Evolutionary conservation across 768 basidiomycete species (phyloP), one percentile per base, ranked within the genome.

Genomic region (Tulasnella sp.): DNA sequence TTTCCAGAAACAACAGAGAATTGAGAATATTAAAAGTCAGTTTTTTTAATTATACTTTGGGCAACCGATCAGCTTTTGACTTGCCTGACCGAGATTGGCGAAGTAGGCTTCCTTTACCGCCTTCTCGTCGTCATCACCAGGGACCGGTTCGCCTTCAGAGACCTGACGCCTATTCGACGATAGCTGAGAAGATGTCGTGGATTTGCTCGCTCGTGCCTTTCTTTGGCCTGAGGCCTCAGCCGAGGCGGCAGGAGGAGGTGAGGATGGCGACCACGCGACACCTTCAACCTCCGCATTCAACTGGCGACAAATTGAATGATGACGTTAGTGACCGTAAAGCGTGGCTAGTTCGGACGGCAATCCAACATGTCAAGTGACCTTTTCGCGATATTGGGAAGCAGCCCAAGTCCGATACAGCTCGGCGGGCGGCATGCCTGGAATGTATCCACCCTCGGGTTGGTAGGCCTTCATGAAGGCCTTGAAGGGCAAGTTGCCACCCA

Each of bases 341-440:
- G 52, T 22, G 44, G 40, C 42, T 22, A 22, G n/a, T 17, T 63
- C 29, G 36, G 14, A 36, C 41, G 39, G 39, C 34, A 40, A 36
- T 14, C 22, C 32, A 65, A 65, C 29, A 40, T 36, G 64, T 65
- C 64, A 65, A 12, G 34, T 44, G 68, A 65, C 95, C 85, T 97
- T 99, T 80, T 95, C 92, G 52, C 91, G 88, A 81, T 98, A 98
- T 81, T 98, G 95, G 1, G 90, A 83, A 1, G 95, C 96, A 1
- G 95, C 92, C 94, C 95, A 97, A 42, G 87, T 90, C 78, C 94
- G 92, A 80, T 98, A 98, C 71, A 86, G 93, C 76, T 93, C 89
- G 76, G 89, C 85, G 36, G 88, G 77, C 73, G 82, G 86, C 77
- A 88, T 83, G 69, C 81, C 83, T 39, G 87, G 85, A 65, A 82